Evolutionary conservation across 208 protist species (phyloP), one percentile per base, ranked within the genome.

Genomic region (Trypanosoma cruzi): DNA sequence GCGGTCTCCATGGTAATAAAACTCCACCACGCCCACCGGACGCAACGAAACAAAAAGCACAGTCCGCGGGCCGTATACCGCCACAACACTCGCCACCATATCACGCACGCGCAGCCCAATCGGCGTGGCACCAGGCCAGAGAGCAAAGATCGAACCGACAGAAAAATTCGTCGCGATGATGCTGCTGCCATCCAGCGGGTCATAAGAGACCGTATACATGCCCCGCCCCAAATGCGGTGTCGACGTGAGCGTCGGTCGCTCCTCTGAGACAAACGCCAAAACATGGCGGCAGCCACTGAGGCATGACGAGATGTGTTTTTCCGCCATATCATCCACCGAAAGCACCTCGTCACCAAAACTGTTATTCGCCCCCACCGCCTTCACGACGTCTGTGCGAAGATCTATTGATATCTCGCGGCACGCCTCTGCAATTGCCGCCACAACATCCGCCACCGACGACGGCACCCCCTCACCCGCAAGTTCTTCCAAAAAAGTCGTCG

Each of bases 131-230:
- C 75, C 70, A 6, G 63, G 70, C 75, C 75, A 84, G 7, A 84
- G 48, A 53, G 63, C 80, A 52, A 88, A 84, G 50, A 84, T 85
- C 28, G 77, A 80, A 54, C 96, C 96, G 28, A 97, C 90, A 57
- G 84, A 71, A n/a, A 98, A 90, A 60, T 92, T 93, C 53, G 79
- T 68, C 65, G 94, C 87, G 54, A 98, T 91, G 67, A 95, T 88
- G 42, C 79, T 86, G 11, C 73, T 85, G 42, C 92, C 92, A 59
- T 97, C 92, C 1, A 97, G 81, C 2, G 92, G 92, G 68, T 97
- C 92, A 32, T 94, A 94, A 10, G 75, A 54, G 7, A 80, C 75
- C 5, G 56, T 57, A 40, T 72, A 77, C 18, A 29, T 10, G 29
- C 42, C 59, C 7, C 5, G 22, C 56, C 20, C 20, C 8, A 4